Conservation (phyloP, 2,329 filamentous ascomycete genomes). For the Colletotrichum sublineola region DNA sequence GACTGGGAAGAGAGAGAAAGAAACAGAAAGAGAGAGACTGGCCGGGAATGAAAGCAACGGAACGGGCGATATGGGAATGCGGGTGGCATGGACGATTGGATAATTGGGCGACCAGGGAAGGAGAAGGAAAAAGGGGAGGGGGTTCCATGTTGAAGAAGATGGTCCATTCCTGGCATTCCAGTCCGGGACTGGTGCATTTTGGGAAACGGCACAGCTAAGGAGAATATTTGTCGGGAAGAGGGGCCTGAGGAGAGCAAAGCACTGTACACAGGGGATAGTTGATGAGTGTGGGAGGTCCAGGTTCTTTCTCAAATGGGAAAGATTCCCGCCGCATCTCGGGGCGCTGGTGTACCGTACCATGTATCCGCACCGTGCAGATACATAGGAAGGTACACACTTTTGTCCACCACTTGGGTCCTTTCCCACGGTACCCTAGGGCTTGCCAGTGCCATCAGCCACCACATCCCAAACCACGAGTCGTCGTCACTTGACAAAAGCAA, state of each 20-base stretch:
- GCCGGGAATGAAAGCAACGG: background rate
- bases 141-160: constrained; percentile 16
- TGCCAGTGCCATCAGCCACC: background rate
- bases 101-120: constrained; percentile 6
- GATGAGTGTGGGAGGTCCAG: background rate
- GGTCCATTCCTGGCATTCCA: background rate
- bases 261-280: background rate
- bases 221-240: background rate
- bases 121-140: background rate
- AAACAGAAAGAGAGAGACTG: constrained; percentile 1
- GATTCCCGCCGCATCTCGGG: background rate
- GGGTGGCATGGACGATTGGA: background rate
- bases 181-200: background rate
- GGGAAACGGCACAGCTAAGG: background rate
- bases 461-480: background rate
- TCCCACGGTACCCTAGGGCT: background rate
- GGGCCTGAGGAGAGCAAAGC: background rate
- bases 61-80: constrained; percentile 2
- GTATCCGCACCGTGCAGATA: background rate
- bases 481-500: background rate
- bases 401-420: background rate
- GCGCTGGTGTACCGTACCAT: background rate
- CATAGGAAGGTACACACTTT: background rate
- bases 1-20: background rate
- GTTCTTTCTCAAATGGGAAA: background rate